phyloP scores from a whole-genome alignment of 2,329 filamentous ascomycete genomes.

The Fusarium azukiicola region DNA sequence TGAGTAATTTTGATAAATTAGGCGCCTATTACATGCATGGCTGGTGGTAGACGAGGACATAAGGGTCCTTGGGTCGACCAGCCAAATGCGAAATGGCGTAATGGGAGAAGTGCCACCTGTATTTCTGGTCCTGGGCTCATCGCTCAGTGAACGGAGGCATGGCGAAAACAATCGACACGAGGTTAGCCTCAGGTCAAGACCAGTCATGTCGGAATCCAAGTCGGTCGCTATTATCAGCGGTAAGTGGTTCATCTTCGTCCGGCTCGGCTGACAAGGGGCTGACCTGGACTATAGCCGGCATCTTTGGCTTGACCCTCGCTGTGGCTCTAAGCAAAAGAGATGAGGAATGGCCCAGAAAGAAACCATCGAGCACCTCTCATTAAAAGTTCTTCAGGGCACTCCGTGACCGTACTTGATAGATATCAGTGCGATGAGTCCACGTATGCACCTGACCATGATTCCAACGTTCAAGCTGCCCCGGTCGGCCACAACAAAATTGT shows the following conservation, averaged over 20 bases:
- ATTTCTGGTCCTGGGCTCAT: no score
- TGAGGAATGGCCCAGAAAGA: background rate
- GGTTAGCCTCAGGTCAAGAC: no score
- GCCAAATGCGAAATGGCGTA: background rate
- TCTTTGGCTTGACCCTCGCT: background rate
- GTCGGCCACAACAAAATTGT: constrained; percentile 22
- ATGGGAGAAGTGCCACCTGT: background rate
- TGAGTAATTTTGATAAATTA: no score
- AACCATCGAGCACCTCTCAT: background rate
- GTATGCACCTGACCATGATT: background rate
- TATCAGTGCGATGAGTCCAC: background rate
- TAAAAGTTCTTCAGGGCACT: background rate
- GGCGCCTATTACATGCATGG: background rate
- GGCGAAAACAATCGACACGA: background rate
- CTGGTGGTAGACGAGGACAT: background rate
- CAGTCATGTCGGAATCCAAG: background rate
- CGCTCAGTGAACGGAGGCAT: background rate
- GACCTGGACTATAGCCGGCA: background rate
- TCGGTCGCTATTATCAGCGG: constrained; percentile 1
- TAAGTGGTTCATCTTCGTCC: background rate
- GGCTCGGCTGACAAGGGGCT: background rate
- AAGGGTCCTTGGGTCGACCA: background rate
- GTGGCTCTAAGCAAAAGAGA: background rate
- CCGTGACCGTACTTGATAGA: background rate
- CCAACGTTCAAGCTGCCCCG: background rate